Percentiles rank a stretch among this genome's conserved stretches.
phyloP scores from a whole-genome alignment of 1,284 basidiomycete genomes.

The Naganishia albida region DNA sequence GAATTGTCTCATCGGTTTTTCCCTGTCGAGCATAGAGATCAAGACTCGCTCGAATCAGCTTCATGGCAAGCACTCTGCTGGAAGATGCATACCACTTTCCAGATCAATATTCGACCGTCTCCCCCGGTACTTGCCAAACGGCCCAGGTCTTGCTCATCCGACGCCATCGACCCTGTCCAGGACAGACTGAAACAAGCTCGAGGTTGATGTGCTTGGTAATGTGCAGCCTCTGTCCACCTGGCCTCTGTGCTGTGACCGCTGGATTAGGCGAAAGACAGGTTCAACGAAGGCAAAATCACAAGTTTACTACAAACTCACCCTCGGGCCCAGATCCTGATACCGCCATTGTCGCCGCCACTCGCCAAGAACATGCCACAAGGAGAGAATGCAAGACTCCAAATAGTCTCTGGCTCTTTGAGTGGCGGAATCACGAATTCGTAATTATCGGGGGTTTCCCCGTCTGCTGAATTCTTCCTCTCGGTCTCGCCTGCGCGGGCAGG shows the following conservation, averaged over 20 bases:
- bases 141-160: slow-evolving; percentile 48
- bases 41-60: not conserved
- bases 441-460: slow-evolving; percentile 40
- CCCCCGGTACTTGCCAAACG: slow-evolving; percentile 59
- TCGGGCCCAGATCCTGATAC: slow-evolving; percentile 58
- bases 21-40: slow-evolving; percentile 5
- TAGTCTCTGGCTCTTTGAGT: slow-evolving; percentile 62
- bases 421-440: slow-evolving; percentile 44
- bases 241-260: slow-evolving; percentile 25
- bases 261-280: not conserved
- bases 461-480: not conserved
- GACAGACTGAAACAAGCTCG: slow-evolving; percentile 48
- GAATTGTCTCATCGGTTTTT: slow-evolving; percentile 11
- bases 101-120: slow-evolving; percentile 61
- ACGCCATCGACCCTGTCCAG: slow-evolving; percentile 38
- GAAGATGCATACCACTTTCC: slow-evolving; percentile 48
- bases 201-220: slow-evolving; percentile 45
- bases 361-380: slow-evolving; percentile 82
- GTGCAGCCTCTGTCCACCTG: slow-evolving; percentile 39
- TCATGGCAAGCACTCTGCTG: not conserved
- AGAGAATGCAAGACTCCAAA: slow-evolving; percentile 83
- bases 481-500: not conserved
- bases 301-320: slow-evolving; percentile 37
- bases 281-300: not conserved
- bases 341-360: slow-evolving; percentile 52